Conservation (phyloP, 176 grass and related monocot genomes). For the Hsuehochloa calcarea region DNA sequence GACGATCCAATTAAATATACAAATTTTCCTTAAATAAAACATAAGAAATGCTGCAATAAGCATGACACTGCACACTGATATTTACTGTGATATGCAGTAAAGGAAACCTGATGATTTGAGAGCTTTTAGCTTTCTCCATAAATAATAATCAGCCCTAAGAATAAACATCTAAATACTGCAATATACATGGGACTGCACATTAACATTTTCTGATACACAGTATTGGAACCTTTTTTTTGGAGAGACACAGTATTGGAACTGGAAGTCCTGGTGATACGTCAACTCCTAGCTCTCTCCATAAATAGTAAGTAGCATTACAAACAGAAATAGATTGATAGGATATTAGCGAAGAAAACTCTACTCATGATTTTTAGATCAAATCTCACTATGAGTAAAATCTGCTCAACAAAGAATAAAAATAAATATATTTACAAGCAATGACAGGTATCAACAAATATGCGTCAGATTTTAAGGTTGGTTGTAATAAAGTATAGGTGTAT, state of each 20-base stretch:
- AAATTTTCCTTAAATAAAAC: not conserved
- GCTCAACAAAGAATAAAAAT: not conserved
- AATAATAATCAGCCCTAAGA: not conserved
- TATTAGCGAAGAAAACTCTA: not conserved
- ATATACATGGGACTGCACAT: constrained; percentile 1
- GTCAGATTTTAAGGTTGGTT: not conserved
- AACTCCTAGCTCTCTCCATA: not conserved
- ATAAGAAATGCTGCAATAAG: not conserved
- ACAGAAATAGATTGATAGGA: not conserved
- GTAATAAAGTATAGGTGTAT: constrained; percentile 5
- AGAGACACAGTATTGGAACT: not conserved
- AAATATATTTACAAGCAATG: constrained; percentile 14
- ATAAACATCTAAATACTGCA: not conserved
- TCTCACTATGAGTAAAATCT: not conserved
- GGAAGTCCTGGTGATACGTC: not conserved
- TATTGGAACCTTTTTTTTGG: too few species aligned
- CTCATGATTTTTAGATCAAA: not conserved
- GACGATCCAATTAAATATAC: not conserved
- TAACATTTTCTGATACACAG: not conserved
- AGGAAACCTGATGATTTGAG: not conserved
- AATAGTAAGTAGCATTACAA: not conserved
- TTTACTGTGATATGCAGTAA: not conserved
- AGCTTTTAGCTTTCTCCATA: not conserved
- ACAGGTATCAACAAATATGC: constrained; percentile 1
- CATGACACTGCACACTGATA: not conserved